Evolutionary conservation across 2,329 filamentous ascomycete species (phyloP), one percentile per base, ranked within the genome.

Genomic region (Pestalotiopsis sp.): DNA sequence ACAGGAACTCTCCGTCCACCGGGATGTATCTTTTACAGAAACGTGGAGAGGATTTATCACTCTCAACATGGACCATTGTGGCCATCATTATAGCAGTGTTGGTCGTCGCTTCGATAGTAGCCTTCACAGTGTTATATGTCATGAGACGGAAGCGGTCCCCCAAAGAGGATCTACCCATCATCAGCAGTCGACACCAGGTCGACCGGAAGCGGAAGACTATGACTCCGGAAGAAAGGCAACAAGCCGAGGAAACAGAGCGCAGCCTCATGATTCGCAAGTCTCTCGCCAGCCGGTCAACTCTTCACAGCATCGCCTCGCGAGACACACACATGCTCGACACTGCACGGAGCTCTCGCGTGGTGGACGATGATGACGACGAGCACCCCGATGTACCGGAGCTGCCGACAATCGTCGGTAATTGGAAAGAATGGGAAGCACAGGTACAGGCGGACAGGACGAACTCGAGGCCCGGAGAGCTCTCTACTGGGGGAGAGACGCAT

Each of bases 341-440:
- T 4, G 70, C 73, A 0, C 65, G 68, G 9, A 57, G 64, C 25
- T 66, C 65, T 3, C 25, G 52, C 38, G 25, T 52, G 14, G 52
- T 62, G 41, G 67, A 74, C n/a, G 67, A 72, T n/a, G 64, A 73
- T 20, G 25, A 20, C 23, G 27, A 38, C 25, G 25, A 62, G 23
- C 14, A 27, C 63, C n/a, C 61, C 59, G 14, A 67, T 52, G 20
- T 14, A 67, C 59, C 70, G 57, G 17, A 68, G 67, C 11, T 27
- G 58, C 23, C 70, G 65, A 14, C 66, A 61, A 25, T 66, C 65
- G 2, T 58, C 59, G 6, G 36, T 68, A 79, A 82, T 45, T 82
- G 78, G 79, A 84, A 83, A 70, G 78, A 78, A 31, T 79, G 78
- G 71, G 82, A 84, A 71, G 81, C 82, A 2, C 73, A 74, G 45